Percentiles rank a stretch among this genome's conserved stretches.
These are phyloP conservation scores for Fulvia fulva DNA, from an alignment of 2,329 filamentous ascomycete species.

Conservation along the genomic window DNA sequence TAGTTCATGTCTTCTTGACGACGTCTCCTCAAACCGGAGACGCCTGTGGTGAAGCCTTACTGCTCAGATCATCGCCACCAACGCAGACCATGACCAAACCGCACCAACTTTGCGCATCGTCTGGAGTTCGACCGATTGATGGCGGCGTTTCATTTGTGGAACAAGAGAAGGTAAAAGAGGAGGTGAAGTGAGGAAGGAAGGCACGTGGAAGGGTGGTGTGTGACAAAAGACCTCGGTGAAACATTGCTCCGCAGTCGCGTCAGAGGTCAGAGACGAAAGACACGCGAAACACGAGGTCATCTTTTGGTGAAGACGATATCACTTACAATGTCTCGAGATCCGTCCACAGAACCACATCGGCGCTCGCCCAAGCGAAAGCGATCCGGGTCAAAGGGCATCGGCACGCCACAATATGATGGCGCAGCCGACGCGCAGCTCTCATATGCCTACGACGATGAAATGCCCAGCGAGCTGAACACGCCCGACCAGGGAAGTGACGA, in stretches of 20 bases:
- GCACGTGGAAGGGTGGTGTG: no score
- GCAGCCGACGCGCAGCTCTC: constrained; percentile 22
- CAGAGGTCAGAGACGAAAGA: background rate
- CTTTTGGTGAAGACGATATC: background rate
- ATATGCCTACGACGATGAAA: constrained; percentile 33
- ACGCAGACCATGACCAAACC: background rate
- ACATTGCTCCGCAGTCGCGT: background rate
- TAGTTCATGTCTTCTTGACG: background rate
- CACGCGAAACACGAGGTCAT: background rate
- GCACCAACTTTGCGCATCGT: background rate
- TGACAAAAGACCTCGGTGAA: background rate
- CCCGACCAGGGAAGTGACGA: constrained; percentile 24
- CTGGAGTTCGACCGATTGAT: background rate
- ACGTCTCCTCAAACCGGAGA: background rate
- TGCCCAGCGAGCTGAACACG: constrained; percentile 27
- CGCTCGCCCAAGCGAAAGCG: constrained; percentile 30
- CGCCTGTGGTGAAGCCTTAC: background rate
- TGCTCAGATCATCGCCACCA: background rate
- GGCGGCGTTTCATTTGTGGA: background rate
- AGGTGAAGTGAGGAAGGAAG: background rate
- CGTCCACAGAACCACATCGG: constrained; percentile 13
- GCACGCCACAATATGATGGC: constrained; percentile 18
- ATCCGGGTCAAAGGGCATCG: constrained; percentile 10
- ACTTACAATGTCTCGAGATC: constrained; percentile 17
- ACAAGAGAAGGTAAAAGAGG: background rate